Evolutionary conservation across 176 grass and related monocot species (phyloP).

Genomic region (Calamus simplicifolius): DNA sequence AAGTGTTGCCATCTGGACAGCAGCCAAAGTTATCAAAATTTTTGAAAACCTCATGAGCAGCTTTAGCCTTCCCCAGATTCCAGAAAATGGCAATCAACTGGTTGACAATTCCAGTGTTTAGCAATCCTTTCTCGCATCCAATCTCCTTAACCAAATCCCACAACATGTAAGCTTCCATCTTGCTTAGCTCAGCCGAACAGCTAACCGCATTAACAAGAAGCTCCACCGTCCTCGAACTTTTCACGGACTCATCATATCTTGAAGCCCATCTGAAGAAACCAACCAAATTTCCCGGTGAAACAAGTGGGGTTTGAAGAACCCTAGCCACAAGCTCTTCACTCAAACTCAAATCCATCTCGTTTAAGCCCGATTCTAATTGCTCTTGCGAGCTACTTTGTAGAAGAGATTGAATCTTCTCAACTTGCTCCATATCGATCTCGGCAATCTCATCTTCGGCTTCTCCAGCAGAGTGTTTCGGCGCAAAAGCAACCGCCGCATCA

Average conservation of each 20-base stretch:
- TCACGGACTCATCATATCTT: conserved; percentile 35
- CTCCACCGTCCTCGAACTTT: conserved; percentile 45
- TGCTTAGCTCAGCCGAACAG: conserved; percentile 28
- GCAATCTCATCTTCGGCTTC: conserved; percentile 10
- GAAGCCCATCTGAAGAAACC: conserved; percentile 47
- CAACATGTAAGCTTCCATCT: conserved; percentile 60
- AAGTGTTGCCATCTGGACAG: conserved; percentile 49
- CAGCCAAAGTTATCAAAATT: conserved; percentile 71
- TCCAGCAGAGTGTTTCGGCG: too few relatives aligned
- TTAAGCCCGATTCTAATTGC: conserved; percentile 40
- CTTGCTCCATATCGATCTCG: conserved; percentile 36
- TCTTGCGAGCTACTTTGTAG: conserved; percentile 18
- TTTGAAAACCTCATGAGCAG: conserved; percentile 57
- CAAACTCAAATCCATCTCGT: conserved; percentile 51
- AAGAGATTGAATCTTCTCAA: conserved; percentile 31
- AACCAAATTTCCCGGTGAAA: conserved; percentile 46
- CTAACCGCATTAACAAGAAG: conserved; percentile 42
- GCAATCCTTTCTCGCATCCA: conserved; percentile 34
- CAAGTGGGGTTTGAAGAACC: conserved; percentile 37
- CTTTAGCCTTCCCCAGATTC: conserved; percentile 66
- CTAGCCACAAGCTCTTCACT: conserved; percentile 56
- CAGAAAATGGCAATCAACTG: conserved; percentile 53
- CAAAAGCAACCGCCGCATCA: too few relatives aligned
- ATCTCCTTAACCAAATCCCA: conserved; percentile 89
- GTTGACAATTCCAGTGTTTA: conserved; percentile 53